Percentiles rank a stretch among this genome's conserved stretches.
Conservation (phyloP, 192 early-diverging fungal species). For the Mortierella antarctica region DNA sequence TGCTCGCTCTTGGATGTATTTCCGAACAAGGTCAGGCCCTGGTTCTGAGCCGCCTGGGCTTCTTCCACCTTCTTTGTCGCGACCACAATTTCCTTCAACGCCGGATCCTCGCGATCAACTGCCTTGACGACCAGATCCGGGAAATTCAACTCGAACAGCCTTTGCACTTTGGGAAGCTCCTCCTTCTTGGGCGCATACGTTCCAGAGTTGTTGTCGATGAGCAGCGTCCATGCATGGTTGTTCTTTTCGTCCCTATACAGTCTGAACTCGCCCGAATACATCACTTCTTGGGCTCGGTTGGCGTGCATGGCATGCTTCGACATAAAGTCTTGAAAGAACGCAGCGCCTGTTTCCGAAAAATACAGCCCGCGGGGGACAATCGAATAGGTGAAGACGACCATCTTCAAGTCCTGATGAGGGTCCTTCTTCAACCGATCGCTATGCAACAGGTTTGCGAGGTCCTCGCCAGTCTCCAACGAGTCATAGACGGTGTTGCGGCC, state of each 20-base stretch:
- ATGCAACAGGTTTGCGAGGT: constrained; percentile 31
- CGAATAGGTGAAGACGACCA: constrained; percentile 4
- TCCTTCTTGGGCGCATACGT: constrained; percentile 44
- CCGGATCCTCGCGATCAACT: constrained; percentile 36
- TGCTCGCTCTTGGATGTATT: constrained; percentile 1
- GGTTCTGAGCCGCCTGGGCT: too few species aligned
- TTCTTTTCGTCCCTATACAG: constrained; percentile 24
- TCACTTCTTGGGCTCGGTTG: constrained; percentile 40
- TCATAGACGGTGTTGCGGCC: constrained; percentile 20
- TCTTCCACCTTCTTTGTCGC: constrained; percentile 34
- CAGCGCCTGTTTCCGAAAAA: constrained; percentile 17
- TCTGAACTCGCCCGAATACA: constrained; percentile 46
- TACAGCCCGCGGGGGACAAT: not conserved
- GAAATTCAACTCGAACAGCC: constrained; percentile 40
- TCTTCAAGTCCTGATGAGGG: constrained; percentile 27
- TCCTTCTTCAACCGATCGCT: constrained; percentile 27
- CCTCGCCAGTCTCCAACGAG: constrained; percentile 4
- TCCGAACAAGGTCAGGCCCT: not conserved
- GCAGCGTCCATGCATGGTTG: constrained; percentile 27
- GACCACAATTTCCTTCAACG: constrained; percentile 29
- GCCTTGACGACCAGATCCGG: constrained; percentile 25
- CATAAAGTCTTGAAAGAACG: constrained; percentile 53
- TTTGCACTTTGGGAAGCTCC: constrained; percentile 17
- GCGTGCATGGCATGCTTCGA: constrained; percentile 54
- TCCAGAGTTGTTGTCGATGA: constrained; percentile 53